Base-by-base conservation (phyloP, 148 eudicot species). In the Rheum nobile region DNA sequence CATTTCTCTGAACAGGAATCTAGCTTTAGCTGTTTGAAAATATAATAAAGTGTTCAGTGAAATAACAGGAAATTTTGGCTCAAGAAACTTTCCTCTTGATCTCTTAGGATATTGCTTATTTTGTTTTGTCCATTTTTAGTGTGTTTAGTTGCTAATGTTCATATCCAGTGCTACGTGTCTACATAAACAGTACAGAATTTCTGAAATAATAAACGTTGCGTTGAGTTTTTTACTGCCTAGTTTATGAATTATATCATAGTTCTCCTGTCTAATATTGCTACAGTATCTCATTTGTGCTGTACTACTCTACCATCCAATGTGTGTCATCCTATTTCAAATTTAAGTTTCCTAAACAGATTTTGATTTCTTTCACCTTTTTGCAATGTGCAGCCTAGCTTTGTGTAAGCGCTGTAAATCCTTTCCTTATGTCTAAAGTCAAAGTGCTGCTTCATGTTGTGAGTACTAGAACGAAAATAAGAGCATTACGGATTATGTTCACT, bases 341-440 rank as follows among this genome's bases (percentile, higher is more conserved):
- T 71, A 21, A 4, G 3, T 71, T n/a, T 14, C 0, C 24, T 42
- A 37, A 38, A 72, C 65, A 6, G 12, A 50, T 73, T 52, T 24
- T 52, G 67, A 73, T 73, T 34, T 46, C 52, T 67, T 47, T 47
- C 48, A 29, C 71, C 19, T 37, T 43, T 43, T 67, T 80, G 38
- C 21, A 32, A 76, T 54, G 85, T 77, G 81, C 98, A 95, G 98
- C 98, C 98, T 73, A 91, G 98, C 93, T 95, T 37, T 95, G 98
- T 85, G 97, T 95, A 70, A 88, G 89, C 78, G 98, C 98, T 6
- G 91, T 88, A 59, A 95, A 95, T 78, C 97, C 98, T 17, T 82
- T 84, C 71, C 88, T 95, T 31, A 84, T 90, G 83, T 82, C 97
- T 8, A 88, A 87, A 80, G 97, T 95, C 35, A 93, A 96, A 8